phyloP scores from a whole-genome alignment of 2,329 filamentous ascomycete genomes.

The Thyridium curvatum region DNA sequence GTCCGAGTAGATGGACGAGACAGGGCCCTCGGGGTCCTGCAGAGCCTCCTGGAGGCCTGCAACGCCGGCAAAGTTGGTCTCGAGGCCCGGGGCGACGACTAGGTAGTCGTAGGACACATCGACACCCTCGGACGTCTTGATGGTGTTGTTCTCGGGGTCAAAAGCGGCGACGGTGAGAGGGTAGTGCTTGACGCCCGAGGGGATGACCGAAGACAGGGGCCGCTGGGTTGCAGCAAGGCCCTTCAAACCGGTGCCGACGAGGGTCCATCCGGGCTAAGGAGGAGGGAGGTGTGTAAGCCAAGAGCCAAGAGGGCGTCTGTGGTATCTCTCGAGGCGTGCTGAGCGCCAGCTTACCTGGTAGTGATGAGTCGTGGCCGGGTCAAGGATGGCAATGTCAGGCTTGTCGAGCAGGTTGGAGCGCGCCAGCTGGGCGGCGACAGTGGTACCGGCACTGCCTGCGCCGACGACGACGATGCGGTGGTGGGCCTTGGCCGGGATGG shows the following conservation, averaged over 20 bases:
- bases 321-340: slow-evolving; percentile 20
- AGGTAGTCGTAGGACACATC: slow-evolving; percentile 29
- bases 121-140: slow-evolving; percentile 25
- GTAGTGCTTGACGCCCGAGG: slow-evolving; percentile 25
- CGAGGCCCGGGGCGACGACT: slow-evolving; percentile 27
- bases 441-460: slow-evolving; percentile 58
- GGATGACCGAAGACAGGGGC: slow-evolving; percentile 21
- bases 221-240: slow-evolving; percentile 17
- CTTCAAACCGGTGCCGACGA: slow-evolving; percentile 27
- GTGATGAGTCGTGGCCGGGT: slow-evolving; percentile 57
- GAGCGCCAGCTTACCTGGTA: slow-evolving; percentile 39
- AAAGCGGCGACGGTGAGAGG: slow-evolving; percentile 23
- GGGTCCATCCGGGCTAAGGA: slow-evolving; percentile 22
- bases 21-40: slow-evolving; percentile 20
- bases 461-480: slow-evolving; percentile 66
- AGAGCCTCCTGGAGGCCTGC: slow-evolving; percentile 25
- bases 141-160: slow-evolving; percentile 25
- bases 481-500: slow-evolving; percentile 12
- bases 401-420: slow-evolving; percentile 46
- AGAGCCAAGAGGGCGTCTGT: too few species aligned
- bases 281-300: too few species aligned
- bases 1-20: slow-evolving; percentile 15
- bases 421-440: slow-evolving; percentile 62
- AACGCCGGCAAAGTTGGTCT: slow-evolving; percentile 26
- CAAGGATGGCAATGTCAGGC: slow-evolving; percentile 58